Conservation (phyloP, 2,329 filamentous ascomycete genomes). For the Celoporthe dispersa region DNA sequence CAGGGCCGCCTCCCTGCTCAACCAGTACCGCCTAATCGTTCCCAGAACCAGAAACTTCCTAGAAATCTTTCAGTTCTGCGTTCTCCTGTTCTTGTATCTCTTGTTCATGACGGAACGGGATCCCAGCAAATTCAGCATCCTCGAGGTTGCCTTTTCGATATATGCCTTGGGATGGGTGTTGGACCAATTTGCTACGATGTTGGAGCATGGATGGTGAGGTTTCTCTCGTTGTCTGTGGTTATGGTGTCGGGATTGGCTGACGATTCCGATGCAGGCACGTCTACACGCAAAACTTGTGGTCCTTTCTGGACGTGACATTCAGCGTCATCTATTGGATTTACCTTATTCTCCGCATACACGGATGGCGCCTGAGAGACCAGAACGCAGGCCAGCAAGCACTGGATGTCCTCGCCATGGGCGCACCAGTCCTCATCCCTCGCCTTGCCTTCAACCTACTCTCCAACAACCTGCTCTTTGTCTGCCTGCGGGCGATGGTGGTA, state of each 20-base stretch:
- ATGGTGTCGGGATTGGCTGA: constrained; percentile 41
- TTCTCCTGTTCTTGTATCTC: constrained; percentile 71
- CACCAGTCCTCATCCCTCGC: constrained; percentile 76
- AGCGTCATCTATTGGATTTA: constrained; percentile 73
- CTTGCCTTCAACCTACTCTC: constrained; percentile 83
- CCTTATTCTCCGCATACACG: constrained; percentile 68
- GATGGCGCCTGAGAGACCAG: constrained; percentile 55
- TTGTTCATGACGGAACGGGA: constrained; percentile 73
- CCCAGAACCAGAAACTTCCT: constrained; percentile 77
- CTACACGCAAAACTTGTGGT: constrained; percentile 88
- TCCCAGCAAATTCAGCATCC: constrained; percentile 55
- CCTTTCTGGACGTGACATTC: constrained; percentile 82
- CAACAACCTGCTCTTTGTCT: constrained; percentile 83
- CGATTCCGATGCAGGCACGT: constrained; percentile 61
- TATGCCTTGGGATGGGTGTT: constrained; percentile 80
- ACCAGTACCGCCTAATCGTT: constrained; percentile 85
- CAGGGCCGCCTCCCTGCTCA: constrained; percentile 73
- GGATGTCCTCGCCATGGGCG: constrained; percentile 78
- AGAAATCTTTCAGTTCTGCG: constrained; percentile 74
- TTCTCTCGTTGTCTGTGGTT: background rate
- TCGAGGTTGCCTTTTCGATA: constrained; percentile 71
- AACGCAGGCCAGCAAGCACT: constrained; percentile 68
- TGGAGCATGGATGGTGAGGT: constrained; percentile 70
- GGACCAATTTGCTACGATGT: constrained; percentile 76
- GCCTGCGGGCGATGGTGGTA: constrained; percentile 81